Percentiles rank a stretch among this genome's conserved stretches.
Evolutionary conservation across 345 rosid genomes (phyloP).

Genomic region (Isatis tinctoria): DNA sequence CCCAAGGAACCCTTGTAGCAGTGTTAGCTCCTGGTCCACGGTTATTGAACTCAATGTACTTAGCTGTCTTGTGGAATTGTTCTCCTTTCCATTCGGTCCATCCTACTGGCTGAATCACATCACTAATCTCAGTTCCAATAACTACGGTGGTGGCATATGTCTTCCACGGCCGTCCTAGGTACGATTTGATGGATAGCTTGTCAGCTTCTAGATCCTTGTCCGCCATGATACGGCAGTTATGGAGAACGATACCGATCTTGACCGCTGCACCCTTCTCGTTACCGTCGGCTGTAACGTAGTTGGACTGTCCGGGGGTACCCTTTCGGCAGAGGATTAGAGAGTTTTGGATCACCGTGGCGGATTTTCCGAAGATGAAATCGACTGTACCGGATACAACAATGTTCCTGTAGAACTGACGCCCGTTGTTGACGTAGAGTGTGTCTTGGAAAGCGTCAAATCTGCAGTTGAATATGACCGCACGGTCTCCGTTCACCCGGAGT

Average conservation of each 20-base stretch:
- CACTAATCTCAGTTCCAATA: constrained; percentile 55
- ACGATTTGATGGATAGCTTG: constrained; percentile 36
- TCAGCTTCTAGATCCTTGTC: constrained; percentile 45
- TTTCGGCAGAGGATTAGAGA: constrained; percentile 51
- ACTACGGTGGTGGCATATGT: constrained; percentile 42
- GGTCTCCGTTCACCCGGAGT: constrained; percentile 50
- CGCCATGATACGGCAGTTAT: constrained; percentile 68
- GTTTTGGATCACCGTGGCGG: constrained; percentile 56
- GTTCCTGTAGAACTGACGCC: constrained; percentile 64
- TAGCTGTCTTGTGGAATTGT: constrained; percentile 19
- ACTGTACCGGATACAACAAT: constrained; percentile 67
- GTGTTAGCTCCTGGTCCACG: constrained; percentile 55
- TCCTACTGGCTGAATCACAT: constrained; percentile 54
- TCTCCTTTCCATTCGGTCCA: constrained; percentile 50
- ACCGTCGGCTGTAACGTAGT: constrained; percentile 66
- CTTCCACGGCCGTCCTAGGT: constrained; percentile 83
- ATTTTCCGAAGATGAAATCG: constrained; percentile 79
- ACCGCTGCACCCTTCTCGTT: constrained; percentile 19
- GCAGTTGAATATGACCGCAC: constrained; percentile 51
- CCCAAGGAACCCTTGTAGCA: constrained; percentile 47
- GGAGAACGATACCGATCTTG: constrained; percentile 52
- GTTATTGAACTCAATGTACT: constrained; percentile 59
- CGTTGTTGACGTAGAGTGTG: constrained; percentile 53
- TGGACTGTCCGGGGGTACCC: constrained; percentile 37
- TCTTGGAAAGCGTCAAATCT: constrained; percentile 67